Evolutionary conservation across 805 yeast species (phyloP).

Genomic region (Metahyphopichia silvanorum): DNA sequence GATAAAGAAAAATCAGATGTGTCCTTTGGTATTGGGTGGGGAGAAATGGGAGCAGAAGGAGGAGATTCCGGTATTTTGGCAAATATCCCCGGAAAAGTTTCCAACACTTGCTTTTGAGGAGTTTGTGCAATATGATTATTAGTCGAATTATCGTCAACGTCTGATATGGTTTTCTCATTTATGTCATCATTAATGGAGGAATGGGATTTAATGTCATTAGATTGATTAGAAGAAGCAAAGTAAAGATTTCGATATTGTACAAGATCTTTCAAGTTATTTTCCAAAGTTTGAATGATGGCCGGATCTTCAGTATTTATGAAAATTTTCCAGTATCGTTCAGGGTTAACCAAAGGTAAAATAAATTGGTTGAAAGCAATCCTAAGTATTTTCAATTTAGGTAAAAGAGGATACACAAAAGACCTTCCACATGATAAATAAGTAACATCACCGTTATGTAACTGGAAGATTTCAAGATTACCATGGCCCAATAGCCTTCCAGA

Average conservation of each 20-base stretch:
- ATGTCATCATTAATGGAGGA: slow-evolving; percentile 1
- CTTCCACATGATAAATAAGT: slow-evolving; percentile 63
- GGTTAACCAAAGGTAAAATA: slow-evolving; percentile 65
- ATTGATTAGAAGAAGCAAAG: slow-evolving; percentile 5
- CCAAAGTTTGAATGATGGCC: slow-evolving; percentile 22
- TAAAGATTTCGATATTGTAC: slow-evolving; percentile 43
- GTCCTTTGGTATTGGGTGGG: slow-evolving; percentile 13
- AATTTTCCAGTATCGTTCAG: slow-evolving; percentile 72
- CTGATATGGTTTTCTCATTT: not conserved
- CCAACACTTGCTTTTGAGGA: no score
- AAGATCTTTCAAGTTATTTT: slow-evolving; percentile 34
- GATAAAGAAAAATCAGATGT: not conserved
- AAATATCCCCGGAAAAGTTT: slow-evolving; percentile 16
- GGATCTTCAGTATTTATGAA: slow-evolving; percentile 31
- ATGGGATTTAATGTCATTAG: not conserved
- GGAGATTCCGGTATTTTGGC: slow-evolving; percentile 41
- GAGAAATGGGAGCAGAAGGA: slow-evolving; percentile 42
- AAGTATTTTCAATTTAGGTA: slow-evolving; percentile 60
- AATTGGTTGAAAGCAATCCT: slow-evolving; percentile 48
- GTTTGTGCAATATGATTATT: no score
- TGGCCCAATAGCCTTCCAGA: slow-evolving; percentile 55
- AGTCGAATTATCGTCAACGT: no score
- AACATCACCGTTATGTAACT: slow-evolving; percentile 53
- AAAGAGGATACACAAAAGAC: slow-evolving; percentile 69
- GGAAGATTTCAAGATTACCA: slow-evolving; percentile 59